Percentiles rank a stretch among this genome's conserved stretches.
Evolutionary conservation across 2,329 filamentous ascomycete species (phyloP).

Genomic region (Aspergillus niger): DNA sequence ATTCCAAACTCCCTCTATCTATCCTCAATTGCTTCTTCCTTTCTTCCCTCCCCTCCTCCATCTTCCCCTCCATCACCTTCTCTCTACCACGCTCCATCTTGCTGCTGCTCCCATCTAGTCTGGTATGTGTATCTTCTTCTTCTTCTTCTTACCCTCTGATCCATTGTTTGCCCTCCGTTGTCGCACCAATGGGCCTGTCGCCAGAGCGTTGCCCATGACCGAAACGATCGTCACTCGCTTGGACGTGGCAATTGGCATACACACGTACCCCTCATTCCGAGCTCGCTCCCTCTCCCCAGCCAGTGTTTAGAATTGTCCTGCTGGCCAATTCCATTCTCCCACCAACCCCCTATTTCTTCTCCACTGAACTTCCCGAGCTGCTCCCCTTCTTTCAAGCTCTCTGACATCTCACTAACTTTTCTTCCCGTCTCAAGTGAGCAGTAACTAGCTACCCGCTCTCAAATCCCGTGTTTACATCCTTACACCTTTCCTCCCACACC

Average conservation of each 20-base stretch:
- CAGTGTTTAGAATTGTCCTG: not conserved
- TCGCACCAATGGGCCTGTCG: conserved; percentile 11
- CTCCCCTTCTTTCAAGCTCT: conserved; percentile 16
- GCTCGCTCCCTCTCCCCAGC: not conserved
- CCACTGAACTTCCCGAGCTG: not conserved
- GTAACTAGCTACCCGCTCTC: conserved; percentile 5
- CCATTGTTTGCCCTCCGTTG: not conserved
- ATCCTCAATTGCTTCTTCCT: conserved; percentile 4
- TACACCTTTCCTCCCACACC: conserved; percentile 2
- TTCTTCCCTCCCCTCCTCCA: conserved; percentile 9
- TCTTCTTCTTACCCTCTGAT: not conserved
- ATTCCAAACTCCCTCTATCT: conserved; percentile 3
- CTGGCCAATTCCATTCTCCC: too few species aligned
- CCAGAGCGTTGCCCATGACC: conserved; percentile 29
- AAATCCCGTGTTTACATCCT: conserved; percentile 11
- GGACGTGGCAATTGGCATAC: conserved; percentile 24
- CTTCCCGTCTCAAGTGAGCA: conserved; percentile 7
- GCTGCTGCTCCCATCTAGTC: not conserved
- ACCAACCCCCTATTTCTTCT: not conserved
- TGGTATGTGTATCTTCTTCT: conserved; percentile 12
- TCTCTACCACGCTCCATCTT: conserved; percentile 9
- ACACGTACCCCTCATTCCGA: not conserved
- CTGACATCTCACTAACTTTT: not conserved
- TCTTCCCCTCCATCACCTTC: conserved; percentile 16
- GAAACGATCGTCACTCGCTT: conserved; percentile 30